Conservation (phyloP, 345 rosid species). For the Heritiera littoralis region DNA sequence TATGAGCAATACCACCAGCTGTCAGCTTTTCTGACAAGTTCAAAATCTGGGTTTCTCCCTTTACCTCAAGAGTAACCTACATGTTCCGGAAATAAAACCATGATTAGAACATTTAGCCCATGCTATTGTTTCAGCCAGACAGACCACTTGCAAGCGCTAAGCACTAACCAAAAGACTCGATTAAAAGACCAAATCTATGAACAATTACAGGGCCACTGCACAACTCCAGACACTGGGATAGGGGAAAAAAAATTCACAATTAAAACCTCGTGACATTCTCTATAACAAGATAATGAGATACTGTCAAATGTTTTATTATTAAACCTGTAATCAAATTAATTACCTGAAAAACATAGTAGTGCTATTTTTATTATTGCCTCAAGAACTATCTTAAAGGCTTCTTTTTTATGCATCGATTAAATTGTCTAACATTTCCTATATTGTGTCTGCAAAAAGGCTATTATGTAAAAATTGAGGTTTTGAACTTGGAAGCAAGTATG, state of each 20-base stretch:
- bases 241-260: background rate
- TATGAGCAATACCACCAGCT: slow-evolving; percentile 64
- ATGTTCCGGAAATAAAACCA: background rate
- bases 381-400: background rate
- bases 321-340: background rate
- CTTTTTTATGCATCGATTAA: too few relatives aligned
- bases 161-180: background rate
- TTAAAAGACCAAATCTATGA: background rate
- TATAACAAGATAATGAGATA: background rate
- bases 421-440: background rate
- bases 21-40: slow-evolving; percentile 75
- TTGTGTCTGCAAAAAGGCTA: background rate
- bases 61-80: slow-evolving; percentile 94
- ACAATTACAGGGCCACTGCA: background rate
- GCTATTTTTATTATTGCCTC: too few relatives aligned
- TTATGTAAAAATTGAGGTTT: background rate
- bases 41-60: slow-evolving; percentile 76
- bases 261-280: background rate
- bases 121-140: background rate
- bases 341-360: background rate
- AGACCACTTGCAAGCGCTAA: background rate
- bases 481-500: background rate
- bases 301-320: background rate
- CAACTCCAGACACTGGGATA: background rate
- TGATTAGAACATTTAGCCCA: background rate